A percentile compares a stretch with the other conserved stretches of the same genome.
These are phyloP conservation scores for Murraya paniculata DNA, from an alignment of 345 rosid genomes.

Conservation along the genomic window DNA sequence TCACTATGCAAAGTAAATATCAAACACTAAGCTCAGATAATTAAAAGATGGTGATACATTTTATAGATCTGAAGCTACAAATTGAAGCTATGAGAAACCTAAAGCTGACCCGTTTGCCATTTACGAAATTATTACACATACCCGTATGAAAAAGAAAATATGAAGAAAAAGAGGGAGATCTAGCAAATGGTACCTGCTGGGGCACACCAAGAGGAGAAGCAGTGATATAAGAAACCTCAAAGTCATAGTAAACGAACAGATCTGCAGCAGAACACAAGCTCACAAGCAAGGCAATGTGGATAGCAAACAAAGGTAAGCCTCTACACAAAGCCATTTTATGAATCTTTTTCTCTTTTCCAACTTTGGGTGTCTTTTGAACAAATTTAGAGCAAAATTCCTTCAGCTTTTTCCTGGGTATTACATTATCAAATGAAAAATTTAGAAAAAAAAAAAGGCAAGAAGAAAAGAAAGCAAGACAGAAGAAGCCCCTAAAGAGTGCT, in stretches of 20 bases:
- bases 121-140: conserved; percentile 16
- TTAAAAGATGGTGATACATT: conserved; percentile 16
- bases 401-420: conserved; percentile 30
- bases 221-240: conserved; percentile 86
- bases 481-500: conserved; percentile 7
- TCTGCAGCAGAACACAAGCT: conserved; percentile 66
- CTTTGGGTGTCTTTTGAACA: neutral
- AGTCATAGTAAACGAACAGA: conserved; percentile 60
- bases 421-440: conserved; percentile 36
- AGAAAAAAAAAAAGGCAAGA: neutral
- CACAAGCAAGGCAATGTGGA: conserved; percentile 49
- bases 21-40: conserved; percentile 2
- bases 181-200: conserved; percentile 59
- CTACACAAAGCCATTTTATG: conserved; percentile 48
- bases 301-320: conserved; percentile 41
- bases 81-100: conserved; percentile 33
- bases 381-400: conserved; percentile 7
- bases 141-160: conserved; percentile 17
- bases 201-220: conserved; percentile 98
- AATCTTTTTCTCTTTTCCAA: neutral
- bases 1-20: conserved; percentile 11
- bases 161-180: conserved; percentile 27
- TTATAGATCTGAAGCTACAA: conserved; percentile 49
- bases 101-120: conserved; percentile 20
- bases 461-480: too few relatives aligned